Base-by-base conservation (phyloP, 495 filamentous ascomycete species). In the Talaromyces ruber region DNA sequence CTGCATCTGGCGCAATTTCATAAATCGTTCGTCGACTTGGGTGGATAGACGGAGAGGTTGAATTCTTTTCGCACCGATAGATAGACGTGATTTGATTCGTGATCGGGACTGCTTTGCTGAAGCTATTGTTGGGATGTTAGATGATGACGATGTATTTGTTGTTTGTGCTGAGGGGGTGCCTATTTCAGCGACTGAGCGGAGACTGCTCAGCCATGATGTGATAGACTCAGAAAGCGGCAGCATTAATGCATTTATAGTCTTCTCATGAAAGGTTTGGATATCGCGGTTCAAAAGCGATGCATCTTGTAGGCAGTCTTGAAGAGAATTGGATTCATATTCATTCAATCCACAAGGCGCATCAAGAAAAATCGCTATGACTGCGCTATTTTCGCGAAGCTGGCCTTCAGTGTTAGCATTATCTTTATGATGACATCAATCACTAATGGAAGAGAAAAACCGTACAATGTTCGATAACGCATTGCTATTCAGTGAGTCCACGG, bases 361-460 rank as follows among this genome's bases (percentile, higher is more conserved):
- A 8, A 80, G 72, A 52, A 76, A 79, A 6, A 79, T 62, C 1
- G 71, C 64, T 61, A 74, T 71, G 9, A 78, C 67, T 25, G 73
- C 70, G 18, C 72, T 63, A 28, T 67, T 67, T 55, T 79, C 73
- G n/a, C 72, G 73, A 54, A 64, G 70, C 75, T 79, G 14, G 29
- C 29, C 32, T 25, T 34, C 28, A 34, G 24, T 57, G 18, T 57
- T 6, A 57, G 54, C 54, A 34, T 11, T 29, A 59, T 56, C 50
- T 58, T n/a, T 37, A 22, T 14, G 18, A 45, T 12, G 21, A 45
- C 16, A 50, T 22, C 25, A 29, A 50, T 22, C 25, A 29, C 24
- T 4, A 37, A 24, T 9, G 26, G 47, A 11, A 30, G 18, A 21
- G 56, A 70, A 43, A 22, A 77, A 58, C 76, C 74, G 45, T 28